Percentiles rank a stretch among this genome's conserved stretches.
Conservation (phyloP, 352 stramenopile species). For the Globisporangium emineosum region DNA sequence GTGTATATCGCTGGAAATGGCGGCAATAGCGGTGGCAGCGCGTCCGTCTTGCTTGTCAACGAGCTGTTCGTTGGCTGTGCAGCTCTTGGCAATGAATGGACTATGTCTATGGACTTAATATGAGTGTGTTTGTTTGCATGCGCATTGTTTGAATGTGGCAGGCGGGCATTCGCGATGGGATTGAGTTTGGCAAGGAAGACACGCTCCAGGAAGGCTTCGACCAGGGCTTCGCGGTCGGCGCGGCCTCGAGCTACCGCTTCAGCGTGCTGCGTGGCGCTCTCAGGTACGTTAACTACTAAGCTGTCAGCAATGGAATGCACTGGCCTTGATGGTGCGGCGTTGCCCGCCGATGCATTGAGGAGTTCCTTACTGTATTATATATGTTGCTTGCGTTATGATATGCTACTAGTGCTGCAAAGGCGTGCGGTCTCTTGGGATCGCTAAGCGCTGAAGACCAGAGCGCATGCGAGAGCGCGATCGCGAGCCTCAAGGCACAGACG, state of each 20-base stretch:
- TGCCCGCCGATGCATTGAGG: neutral
- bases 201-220: slow-evolving; percentile 75
- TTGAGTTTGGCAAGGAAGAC: slow-evolving; percentile 69
- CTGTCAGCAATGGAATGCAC: too few relatives aligned
- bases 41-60: neutral
- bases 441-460: neutral
- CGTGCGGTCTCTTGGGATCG: neutral
- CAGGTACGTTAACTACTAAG: slow-evolving; percentile 13
- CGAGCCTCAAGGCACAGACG: slow-evolving; percentile 7
- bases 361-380: neutral
- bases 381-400: too few relatives aligned
- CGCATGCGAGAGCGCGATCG: neutral
- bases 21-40: neutral
- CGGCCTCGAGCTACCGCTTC: slow-evolving; percentile 38
- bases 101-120: neutral
- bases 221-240: slow-evolving; percentile 39
- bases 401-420: slow-evolving; percentile 9
- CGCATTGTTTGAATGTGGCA: slow-evolving; percentile 10
- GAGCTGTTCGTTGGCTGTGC: slow-evolving; percentile 3
- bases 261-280: slow-evolving; percentile 48
- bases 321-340: too few relatives aligned
- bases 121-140: neutral
- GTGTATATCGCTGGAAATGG: neutral
- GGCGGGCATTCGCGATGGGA: slow-evolving; percentile 62
- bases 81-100: neutral